Conservation (phyloP, 129 eudicot species). For the Pittosporum tobira region DNA sequence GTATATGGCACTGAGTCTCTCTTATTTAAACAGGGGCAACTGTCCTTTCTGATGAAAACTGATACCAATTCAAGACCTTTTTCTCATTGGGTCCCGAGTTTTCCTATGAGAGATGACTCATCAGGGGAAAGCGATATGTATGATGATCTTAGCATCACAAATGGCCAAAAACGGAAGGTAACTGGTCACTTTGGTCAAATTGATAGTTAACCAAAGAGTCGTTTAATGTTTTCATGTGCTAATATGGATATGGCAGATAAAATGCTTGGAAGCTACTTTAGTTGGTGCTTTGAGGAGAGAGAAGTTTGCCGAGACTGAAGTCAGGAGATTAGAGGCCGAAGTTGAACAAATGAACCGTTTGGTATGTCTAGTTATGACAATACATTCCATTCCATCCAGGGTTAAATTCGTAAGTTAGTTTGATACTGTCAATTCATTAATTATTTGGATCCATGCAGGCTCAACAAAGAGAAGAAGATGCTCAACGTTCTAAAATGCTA, state of each 20-base stretch:
- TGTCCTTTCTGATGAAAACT: conserved; percentile 57
- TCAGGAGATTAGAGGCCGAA: conserved; percentile 35
- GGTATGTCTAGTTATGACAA: conserved; percentile 25
- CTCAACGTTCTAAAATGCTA: conserved; percentile 40
- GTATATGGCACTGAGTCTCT: conserved; percentile 15
- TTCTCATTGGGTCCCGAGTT: conserved; percentile 22
- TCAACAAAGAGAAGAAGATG: conserved; percentile 49
- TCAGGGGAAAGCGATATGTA: conserved; percentile 20
- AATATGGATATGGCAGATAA: conserved; percentile 28
- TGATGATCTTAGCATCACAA: conserved; percentile 18
- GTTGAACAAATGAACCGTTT: conserved; percentile 38
- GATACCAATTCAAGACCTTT: conserved; percentile 21
- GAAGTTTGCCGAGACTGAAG: conserved; percentile 35
- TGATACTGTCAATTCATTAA: conserved; percentile 2
- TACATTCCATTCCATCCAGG: neutral
- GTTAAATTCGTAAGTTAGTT: neutral
- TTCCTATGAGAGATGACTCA: conserved; percentile 20
- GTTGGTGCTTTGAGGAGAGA: conserved; percentile 46
- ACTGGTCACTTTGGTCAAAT: neutral
- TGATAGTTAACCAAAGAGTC: conserved; percentile 11
- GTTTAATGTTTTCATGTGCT: conserved; percentile 13
- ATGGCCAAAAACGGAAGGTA: conserved; percentile 35
- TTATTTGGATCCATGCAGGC: conserved; percentile 33
- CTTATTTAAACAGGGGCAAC: conserved; percentile 49
- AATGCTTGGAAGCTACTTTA: conserved; percentile 32